phyloP scores from a whole-genome alignment of 2,329 filamentous ascomycete genomes.

The Verticillium zaregamsianum region DNA sequence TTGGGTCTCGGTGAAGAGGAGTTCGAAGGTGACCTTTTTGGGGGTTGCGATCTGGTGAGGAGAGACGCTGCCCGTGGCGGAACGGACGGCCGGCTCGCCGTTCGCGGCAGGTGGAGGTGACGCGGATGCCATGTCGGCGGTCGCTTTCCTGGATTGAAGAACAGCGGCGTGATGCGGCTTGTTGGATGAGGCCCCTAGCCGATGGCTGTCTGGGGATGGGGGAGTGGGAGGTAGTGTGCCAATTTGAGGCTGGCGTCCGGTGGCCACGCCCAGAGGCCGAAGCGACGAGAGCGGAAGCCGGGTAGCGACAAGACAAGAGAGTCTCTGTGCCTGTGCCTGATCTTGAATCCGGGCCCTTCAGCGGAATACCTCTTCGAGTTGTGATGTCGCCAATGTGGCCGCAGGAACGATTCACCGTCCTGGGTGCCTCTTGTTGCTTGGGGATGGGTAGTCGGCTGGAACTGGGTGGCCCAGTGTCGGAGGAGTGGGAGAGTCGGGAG shows the following conservation, averaged over 20 bases:
- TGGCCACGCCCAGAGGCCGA: not conserved
- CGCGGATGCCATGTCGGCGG: conserved; percentile 40
- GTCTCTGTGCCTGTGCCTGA: not conserved
- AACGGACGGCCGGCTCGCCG: conserved; percentile 28
- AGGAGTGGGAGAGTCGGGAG: not conserved
- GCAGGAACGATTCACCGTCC: not conserved
- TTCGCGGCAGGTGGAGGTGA: conserved; percentile 35
- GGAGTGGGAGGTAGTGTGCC: not conserved
- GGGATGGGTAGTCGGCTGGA: not conserved
- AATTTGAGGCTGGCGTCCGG: not conserved
- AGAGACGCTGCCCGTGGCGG: conserved; percentile 39
- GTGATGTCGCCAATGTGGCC: not conserved
- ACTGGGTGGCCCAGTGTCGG: not conserved
- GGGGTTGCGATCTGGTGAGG: conserved; percentile 45
- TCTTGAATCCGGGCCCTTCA: not conserved
- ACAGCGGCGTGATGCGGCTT: not conserved
- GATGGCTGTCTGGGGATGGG: not conserved
- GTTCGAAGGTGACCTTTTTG: conserved; percentile 77
- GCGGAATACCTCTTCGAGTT: not conserved
- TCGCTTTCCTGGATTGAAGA: not conserved
- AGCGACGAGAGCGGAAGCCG: not conserved
- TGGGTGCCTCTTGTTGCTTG: not conserved
- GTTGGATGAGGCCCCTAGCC: not conserved
- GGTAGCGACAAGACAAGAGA: not conserved
- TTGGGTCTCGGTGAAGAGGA: conserved; percentile 65